Evolutionary conservation across 2,329 filamentous ascomycete genomes (phyloP), one percentile per base, ranked within the genome.

Genomic region (Botrytis elliptica): DNA sequence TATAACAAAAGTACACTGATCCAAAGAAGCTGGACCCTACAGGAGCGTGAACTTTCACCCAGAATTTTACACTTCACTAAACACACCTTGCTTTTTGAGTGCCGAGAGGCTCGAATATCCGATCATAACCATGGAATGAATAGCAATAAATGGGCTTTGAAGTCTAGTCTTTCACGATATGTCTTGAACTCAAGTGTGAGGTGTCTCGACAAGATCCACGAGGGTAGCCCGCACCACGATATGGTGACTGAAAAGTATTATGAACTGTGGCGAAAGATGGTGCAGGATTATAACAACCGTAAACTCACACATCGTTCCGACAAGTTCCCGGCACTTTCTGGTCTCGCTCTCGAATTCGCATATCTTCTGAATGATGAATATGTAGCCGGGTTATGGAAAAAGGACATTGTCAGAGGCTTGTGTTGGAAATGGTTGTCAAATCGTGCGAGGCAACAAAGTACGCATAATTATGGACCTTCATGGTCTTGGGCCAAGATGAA

Each of bases 21-120:
- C 33, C n/a, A 25, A 40, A 78, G 83, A 62, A 74, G 69, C 20
- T 76, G 74, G 74, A 75, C 71, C 29, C 46, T 75, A n/a, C 75
- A 76, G 67, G 75, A 76, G 49, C 38, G 70, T 16, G 69, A 74
- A 33, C 65, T 75, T 20, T 72, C 75, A 20, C 74, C 75, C 22
- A 64, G 74, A 14, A 66, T 75, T 5, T 44, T 76, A 10, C 49
- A 75, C 40, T 76, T 76, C 72, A 80, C 79, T 10, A 73, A 71
- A 46, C 40, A 74, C 29, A 64, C 59, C 20, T 55, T 75, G 38
- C 52, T 73, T 4, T 75, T 69, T 16, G 71, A 73, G 44, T 75
- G 74, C 36, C 44, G 63, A 40, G 71, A 70, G 36, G 64, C 64
- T 57, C 52, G 57, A 33, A 52, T 25, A 62, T 67, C 69, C 10